Percentiles rank a stretch among this genome's conserved stretches.
These are phyloP conservation scores for Crithidia acanthocephali DNA, from an alignment of 208 protist genomes.

Conservation along the genomic window DNA sequence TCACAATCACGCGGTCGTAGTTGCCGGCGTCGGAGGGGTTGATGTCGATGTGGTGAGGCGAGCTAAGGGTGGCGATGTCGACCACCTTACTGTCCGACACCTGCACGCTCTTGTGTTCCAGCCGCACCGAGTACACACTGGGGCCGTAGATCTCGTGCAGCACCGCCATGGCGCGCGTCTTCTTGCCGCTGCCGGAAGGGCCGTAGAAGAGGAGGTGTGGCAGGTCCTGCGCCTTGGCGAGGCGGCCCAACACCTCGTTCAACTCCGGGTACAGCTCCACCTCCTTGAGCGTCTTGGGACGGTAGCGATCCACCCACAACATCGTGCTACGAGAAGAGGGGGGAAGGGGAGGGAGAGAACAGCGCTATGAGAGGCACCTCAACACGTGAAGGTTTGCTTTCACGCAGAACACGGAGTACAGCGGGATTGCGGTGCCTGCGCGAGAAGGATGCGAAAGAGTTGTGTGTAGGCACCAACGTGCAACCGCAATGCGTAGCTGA, in stretches of 20 bases:
- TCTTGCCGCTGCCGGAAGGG: constrained; percentile 96
- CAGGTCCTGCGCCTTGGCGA: constrained; percentile 91
- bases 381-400: too few relatives aligned
- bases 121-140: constrained; percentile 85
- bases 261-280: constrained; percentile 96
- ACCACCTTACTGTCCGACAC: constrained; percentile 94
- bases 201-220: constrained; percentile 99
- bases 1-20: constrained; percentile 97
- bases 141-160: constrained; percentile 95
- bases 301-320: constrained; percentile 99
- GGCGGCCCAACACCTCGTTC: constrained; percentile 84
- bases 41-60: constrained; percentile 99
- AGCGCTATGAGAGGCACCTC: too few relatives aligned
- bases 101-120: constrained; percentile 92
- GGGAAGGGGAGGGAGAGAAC: background rate
- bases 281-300: constrained; percentile 95
- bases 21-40: constrained; percentile 98
- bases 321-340: constrained; percentile 46
- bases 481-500: too few relatives aligned
- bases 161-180: constrained; percentile 96
- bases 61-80: constrained; percentile 97
- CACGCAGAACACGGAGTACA: too few relatives aligned
- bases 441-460: too few relatives aligned
- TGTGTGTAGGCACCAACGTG: too few relatives aligned
- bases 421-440: too few relatives aligned